A percentile compares a stretch with the other conserved stretches of the same genome.
Conservation (phyloP, 1,284 basidiomycete species). For the Mycena sp. region DNA sequence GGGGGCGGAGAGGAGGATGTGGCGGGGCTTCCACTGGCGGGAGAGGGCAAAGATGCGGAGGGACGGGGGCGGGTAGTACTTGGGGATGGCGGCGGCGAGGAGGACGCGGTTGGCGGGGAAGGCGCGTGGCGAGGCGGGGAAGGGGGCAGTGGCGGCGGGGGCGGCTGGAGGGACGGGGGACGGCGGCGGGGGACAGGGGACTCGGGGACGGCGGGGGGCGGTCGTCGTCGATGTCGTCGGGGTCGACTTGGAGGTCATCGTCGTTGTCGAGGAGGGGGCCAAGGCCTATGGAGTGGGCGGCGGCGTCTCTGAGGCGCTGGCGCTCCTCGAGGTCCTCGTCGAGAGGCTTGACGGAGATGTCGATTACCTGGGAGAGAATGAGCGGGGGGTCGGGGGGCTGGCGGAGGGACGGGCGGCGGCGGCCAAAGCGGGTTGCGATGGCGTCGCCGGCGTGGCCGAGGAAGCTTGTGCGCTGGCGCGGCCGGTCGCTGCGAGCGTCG, state of each 20-base stretch:
- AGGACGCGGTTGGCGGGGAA: constrained; percentile 60
- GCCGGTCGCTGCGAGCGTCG: no score
- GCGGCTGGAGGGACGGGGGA: not conserved
- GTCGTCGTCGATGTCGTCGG: no score
- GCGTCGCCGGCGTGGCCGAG: constrained; percentile 66
- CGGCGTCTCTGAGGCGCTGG: constrained; percentile 73
- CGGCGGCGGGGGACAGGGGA: constrained; percentile 34
- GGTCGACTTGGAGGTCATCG: no score
- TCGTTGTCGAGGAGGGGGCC: no score
- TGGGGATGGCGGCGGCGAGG: constrained; percentile 62
- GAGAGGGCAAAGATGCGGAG: constrained; percentile 74
- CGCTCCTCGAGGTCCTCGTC: constrained; percentile 76
- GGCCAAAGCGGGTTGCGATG: constrained; percentile 54
- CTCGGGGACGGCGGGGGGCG: no score
- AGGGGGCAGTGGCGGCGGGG: not conserved
- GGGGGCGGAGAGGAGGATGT: constrained; percentile 68
- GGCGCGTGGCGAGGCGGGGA: constrained; percentile 71
- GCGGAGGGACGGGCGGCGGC: constrained; percentile 53
- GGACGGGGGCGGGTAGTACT: constrained; percentile 72
- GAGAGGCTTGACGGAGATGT: constrained; percentile 64
- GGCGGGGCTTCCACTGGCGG: constrained; percentile 76
- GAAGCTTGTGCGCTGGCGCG: no score
- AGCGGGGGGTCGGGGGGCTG: constrained; percentile 43
- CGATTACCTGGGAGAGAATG: constrained; percentile 69
- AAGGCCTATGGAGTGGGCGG: constrained; percentile 80